Conservation (phyloP, 139 green algal species). For the Auxenochlorella protothecoides region DNA sequence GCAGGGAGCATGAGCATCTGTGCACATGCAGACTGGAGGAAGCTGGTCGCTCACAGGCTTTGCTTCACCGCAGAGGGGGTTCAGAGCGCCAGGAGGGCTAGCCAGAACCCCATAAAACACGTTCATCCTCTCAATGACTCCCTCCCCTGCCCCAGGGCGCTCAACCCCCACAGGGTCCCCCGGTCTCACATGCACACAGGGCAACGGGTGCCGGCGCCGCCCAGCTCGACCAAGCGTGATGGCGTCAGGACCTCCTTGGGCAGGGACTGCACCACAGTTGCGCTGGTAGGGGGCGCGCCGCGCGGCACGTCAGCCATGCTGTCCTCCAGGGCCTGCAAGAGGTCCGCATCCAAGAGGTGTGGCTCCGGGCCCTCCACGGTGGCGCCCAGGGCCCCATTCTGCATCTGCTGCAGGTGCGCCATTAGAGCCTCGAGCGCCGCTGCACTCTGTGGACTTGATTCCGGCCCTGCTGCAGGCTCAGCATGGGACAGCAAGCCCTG, state of each 20-base stretch:
- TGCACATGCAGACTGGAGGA: background rate
- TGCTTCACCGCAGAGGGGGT: too few species aligned
- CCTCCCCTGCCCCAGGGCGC: too few species aligned
- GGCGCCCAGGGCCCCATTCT: conserved; percentile 15
- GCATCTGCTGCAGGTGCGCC: conserved; percentile 9
- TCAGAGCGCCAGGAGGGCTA: too few species aligned
- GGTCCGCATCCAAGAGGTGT: too few species aligned
- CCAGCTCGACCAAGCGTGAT: conserved; percentile 22
- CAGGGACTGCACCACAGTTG: conserved; percentile 22
- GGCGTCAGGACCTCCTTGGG: conserved; percentile 11
- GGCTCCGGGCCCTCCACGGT: conserved; percentile 5
- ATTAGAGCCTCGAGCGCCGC: background rate
- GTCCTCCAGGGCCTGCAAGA: too few species aligned
- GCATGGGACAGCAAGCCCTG: too few species aligned
- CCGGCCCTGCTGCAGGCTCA: too few species aligned
- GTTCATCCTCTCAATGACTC: too few species aligned
- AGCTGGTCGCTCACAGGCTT: too few species aligned
- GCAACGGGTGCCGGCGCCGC: conserved; percentile 15
- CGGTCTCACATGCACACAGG: conserved; percentile 31
- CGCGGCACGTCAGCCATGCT: background rate
- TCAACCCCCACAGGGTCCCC: too few species aligned
- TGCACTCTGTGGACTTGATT: too few species aligned
- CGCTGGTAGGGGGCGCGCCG: conserved; percentile 27
- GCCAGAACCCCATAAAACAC: too few species aligned
- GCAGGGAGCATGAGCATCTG: background rate